A percentile compares a stretch with the other conserved stretches of the same genome.
Conservation (phyloP, 2,329 filamentous ascomycete species). For the Xylariaceae sp. region DNA sequence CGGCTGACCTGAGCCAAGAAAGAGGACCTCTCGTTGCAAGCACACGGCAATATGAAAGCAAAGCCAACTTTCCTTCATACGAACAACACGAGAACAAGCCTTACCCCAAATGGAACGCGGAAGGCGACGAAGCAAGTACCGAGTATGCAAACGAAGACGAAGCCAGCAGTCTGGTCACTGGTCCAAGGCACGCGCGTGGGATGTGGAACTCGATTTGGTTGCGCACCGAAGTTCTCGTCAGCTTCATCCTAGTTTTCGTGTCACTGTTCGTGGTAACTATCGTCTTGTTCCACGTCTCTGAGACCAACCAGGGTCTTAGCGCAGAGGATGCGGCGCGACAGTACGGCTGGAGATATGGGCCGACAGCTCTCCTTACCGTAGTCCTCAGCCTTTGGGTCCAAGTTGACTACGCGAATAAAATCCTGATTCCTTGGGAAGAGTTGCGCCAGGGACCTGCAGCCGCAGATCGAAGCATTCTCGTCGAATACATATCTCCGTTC, state of each 20-base stretch:
- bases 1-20: too few species aligned
- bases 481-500: conserved; percentile 12
- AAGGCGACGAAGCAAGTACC: too few species aligned
- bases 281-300: conserved; percentile 7
- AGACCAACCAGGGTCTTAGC: conserved; percentile 6
- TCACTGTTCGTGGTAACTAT: conserved; percentile 11
- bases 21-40: too few species aligned
- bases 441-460: conserved; percentile 8
- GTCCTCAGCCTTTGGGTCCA: conserved; percentile 15
- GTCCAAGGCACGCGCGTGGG: neutral
- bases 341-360: conserved; percentile 16
- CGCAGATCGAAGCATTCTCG: conserved; percentile 9
- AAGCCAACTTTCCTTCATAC: too few species aligned
- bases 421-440: conserved; percentile 14
- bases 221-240: conserved; percentile 7
- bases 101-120: too few species aligned
- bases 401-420: conserved; percentile 13
- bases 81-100: too few species aligned
- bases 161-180: too few species aligned
- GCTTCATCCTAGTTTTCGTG: conserved; percentile 11
- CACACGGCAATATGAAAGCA: too few species aligned
- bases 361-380: conserved; percentile 15
- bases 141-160: too few species aligned
- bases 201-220: conserved; percentile 17
- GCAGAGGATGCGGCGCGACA: conserved; percentile 5